Conservation (phyloP, 495 filamentous ascomycete species). For the Podospora comata region DNA sequence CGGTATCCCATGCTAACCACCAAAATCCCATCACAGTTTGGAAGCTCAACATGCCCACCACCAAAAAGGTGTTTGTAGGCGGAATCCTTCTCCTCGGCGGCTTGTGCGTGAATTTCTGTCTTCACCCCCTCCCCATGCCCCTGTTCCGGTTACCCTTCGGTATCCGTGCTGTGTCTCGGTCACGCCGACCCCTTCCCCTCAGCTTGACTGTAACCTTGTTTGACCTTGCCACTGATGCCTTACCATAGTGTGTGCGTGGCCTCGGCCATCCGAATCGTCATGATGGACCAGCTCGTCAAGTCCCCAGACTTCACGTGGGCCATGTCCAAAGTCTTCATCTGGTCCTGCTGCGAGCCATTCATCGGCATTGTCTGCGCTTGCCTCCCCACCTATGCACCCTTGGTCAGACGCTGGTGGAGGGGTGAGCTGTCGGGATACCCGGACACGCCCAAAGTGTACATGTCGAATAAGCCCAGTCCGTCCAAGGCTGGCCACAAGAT, state of each 20-base stretch:
- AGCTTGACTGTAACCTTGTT: neutral
- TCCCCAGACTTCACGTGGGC: constrained; percentile 39
- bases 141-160: neutral
- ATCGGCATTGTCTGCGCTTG: constrained; percentile 45
- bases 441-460: constrained; percentile 9
- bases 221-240: constrained; percentile 4
- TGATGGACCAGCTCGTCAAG: constrained; percentile 35
- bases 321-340: constrained; percentile 42
- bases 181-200: neutral
- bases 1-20: constrained; percentile 9
- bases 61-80: constrained; percentile 41
- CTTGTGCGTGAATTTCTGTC: constrained; percentile 32
- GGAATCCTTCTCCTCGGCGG: constrained; percentile 42
- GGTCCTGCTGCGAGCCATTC: constrained; percentile 43
- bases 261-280: constrained; percentile 42
- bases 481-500: neutral
- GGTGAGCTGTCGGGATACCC: neutral
- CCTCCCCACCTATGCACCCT: constrained; percentile 41
- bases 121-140: constrained; percentile 5
- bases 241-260: constrained; percentile 35
- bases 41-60: constrained; percentile 34
- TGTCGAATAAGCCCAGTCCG: neutral
- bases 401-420: constrained; percentile 28
- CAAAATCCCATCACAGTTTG: constrained; percentile 21
- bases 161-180: neutral